Evolutionary conservation across 495 filamentous ascomycete species (phyloP).

Genomic region (Neurospora sp.): DNA sequence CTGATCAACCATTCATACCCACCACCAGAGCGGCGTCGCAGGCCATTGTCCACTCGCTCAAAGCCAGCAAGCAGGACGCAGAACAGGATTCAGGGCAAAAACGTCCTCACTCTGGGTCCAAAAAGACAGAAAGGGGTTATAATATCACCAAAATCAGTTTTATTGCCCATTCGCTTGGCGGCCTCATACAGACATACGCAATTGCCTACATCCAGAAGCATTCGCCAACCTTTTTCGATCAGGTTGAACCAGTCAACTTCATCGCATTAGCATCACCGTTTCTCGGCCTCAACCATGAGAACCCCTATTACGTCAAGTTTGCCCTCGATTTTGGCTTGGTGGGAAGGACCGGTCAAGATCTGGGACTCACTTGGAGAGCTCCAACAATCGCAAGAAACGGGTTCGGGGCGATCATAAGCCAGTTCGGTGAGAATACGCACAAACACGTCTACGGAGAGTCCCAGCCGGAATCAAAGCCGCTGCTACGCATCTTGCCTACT

Average conservation of each 20-base stretch:
- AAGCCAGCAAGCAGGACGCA: constrained; percentile 18
- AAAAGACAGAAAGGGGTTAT: constrained; percentile 46
- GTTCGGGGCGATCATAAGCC: constrained; percentile 78
- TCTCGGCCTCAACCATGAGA: constrained; percentile 91
- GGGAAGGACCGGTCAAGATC: constrained; percentile 86
- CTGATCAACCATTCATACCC: constrained; percentile 77
- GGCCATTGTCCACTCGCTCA: constrained; percentile 27
- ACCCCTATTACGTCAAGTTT: constrained; percentile 93
- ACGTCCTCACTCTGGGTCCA: constrained; percentile 28
- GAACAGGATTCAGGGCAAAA: constrained; percentile 17
- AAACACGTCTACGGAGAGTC: constrained; percentile 53
- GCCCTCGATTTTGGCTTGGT: constrained; percentile 93
- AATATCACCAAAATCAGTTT: constrained; percentile 94
- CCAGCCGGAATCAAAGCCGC: constrained; percentile 74
- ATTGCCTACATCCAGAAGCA: constrained; percentile 97
- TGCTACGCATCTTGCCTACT: constrained; percentile 82
- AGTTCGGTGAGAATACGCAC: constrained; percentile 55
- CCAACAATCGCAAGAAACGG: constrained; percentile 74
- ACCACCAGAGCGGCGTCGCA: constrained; percentile 44
- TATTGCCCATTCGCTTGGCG: constrained; percentile 86
- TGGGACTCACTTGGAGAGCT: constrained; percentile 88
- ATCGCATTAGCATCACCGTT: constrained; percentile 86
- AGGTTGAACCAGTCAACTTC: constrained; percentile 85
- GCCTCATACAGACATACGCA: constrained; percentile 86
- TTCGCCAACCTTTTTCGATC: constrained; percentile 79